Conservation (phyloP, 169 alveolate species). For the Plasmodium berghei region DNA sequence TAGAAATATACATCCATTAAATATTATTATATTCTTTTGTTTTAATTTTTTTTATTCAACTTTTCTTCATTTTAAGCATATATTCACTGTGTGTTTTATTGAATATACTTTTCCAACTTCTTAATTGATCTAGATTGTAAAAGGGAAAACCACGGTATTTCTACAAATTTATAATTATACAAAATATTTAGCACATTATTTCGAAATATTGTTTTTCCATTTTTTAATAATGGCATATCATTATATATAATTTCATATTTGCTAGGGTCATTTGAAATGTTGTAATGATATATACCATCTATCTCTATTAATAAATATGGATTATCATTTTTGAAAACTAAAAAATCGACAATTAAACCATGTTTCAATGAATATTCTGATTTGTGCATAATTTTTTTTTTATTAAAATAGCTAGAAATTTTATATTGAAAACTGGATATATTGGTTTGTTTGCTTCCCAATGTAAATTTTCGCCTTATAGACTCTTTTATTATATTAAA, state of each 20-base stretch:
- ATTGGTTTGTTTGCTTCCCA: slow-evolving; percentile 15
- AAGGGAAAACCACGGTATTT: slow-evolving; percentile 64
- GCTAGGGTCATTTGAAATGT: slow-evolving; percentile 27
- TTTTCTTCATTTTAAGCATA: too few relatives aligned
- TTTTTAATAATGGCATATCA: slow-evolving; percentile 23
- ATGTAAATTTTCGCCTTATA: slow-evolving; percentile 7
- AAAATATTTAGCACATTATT: slow-evolving; percentile 14
- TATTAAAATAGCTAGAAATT: slow-evolving; percentile 48
- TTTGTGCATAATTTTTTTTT: slow-evolving; percentile 38
- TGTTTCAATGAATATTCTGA: slow-evolving; percentile 61
- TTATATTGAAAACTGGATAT: slow-evolving; percentile 74
- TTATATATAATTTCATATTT: slow-evolving; percentile 35
- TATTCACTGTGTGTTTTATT: too few relatives aligned
- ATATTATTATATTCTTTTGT: too few relatives aligned
- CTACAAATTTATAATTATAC: slow-evolving; percentile 38
- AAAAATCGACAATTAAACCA: slow-evolving; percentile 52
- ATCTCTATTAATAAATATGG: slow-evolving; percentile 39
- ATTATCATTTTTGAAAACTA: slow-evolving; percentile 21
- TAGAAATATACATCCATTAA: too few relatives aligned
- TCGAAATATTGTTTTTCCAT: slow-evolving; percentile 68
- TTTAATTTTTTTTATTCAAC: too few relatives aligned
- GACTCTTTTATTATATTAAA: slow-evolving; percentile 29
- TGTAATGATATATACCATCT: slow-evolving; percentile 67
- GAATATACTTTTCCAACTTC: slow-evolving; percentile 1
- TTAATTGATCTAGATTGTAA: slow-evolving; percentile 28